phyloP scores from a whole-genome alignment of 2,329 filamentous ascomycete species.

The Uncinocarpus reesii region DNA sequence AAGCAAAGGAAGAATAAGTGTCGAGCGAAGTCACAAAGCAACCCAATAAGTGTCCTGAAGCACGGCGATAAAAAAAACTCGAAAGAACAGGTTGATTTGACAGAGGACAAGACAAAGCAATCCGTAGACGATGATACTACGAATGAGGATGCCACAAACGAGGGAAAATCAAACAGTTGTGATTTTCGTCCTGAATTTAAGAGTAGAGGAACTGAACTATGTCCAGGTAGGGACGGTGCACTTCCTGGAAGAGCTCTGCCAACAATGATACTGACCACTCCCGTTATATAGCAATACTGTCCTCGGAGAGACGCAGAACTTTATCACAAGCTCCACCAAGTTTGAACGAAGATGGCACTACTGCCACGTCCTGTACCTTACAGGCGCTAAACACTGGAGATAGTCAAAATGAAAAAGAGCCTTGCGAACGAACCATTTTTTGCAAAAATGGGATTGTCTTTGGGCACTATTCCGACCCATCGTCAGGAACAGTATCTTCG shows the following conservation, averaged over 20 bases:
- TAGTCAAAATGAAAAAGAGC: not conserved
- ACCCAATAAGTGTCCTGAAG: not conserved
- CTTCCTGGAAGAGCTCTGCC: not conserved
- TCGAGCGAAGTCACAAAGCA: not conserved
- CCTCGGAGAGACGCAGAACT: too few relatives aligned
- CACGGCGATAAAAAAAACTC: not conserved
- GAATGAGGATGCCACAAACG: not conserved
- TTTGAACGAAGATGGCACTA: not conserved
- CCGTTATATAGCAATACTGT: not conserved
- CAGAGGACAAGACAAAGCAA: not conserved
- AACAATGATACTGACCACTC: not conserved
- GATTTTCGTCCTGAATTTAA: too few relatives aligned
- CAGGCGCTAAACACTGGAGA: not conserved
- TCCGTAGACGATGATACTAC: not conserved
- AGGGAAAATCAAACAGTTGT: not conserved
- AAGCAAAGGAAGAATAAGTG: not conserved
- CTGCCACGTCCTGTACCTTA: not conserved
- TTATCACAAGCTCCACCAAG: not conserved
- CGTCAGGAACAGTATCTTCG: not conserved
- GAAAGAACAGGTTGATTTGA: not conserved
- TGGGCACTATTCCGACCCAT: constrained; percentile 2
- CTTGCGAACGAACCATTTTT: constrained; percentile 3
- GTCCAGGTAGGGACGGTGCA: not conserved
- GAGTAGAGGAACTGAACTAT: too few relatives aligned
- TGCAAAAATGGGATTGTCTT: not conserved